Conservation (phyloP, 116 monocot genomes). For the Papilionanthe hybrid region DNA sequence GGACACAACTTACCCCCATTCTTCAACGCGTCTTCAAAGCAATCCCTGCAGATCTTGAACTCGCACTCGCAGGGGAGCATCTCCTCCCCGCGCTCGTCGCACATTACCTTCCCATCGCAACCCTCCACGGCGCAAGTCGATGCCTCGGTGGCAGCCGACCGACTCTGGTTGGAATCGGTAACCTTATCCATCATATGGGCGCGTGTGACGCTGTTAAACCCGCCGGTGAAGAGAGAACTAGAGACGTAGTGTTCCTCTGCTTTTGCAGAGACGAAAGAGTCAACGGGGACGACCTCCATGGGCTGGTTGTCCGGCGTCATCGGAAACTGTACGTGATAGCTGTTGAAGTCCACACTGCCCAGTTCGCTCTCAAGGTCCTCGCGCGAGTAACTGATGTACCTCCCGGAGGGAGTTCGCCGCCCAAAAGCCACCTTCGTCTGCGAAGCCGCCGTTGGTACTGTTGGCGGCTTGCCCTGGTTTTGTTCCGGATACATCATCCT, state of each 20-base stretch:
- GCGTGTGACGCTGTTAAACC: slow-evolving; percentile 26
- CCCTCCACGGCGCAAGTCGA: slow-evolving; percentile 22
- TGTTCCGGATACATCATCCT: slow-evolving; percentile 6
- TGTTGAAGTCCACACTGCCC: slow-evolving; percentile 13
- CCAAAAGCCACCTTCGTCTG: slow-evolving; percentile 21
- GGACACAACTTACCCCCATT: slow-evolving; percentile 21
- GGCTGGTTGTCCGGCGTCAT: slow-evolving; percentile 33
- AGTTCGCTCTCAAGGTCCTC: slow-evolving; percentile 38
- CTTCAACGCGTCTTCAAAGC: slow-evolving; percentile 34
- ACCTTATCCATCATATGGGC: slow-evolving; percentile 23
- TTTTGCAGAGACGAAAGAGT: slow-evolving; percentile 11
- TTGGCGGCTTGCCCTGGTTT: neutral
- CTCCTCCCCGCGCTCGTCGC: slow-evolving; percentile 18
- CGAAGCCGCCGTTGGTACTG: neutral
- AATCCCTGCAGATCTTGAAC: slow-evolving; percentile 36
- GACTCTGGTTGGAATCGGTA: neutral
- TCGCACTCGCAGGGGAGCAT: slow-evolving; percentile 36
- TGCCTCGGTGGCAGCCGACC: neutral
- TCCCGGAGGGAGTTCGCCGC: slow-evolving; percentile 39
- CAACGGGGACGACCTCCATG: slow-evolving; percentile 14
- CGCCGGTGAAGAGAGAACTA: slow-evolving; percentile 30
- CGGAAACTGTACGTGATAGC: slow-evolving; percentile 27
- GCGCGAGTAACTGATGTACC: slow-evolving; percentile 38
- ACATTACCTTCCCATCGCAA: slow-evolving; percentile 23
- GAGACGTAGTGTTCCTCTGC: slow-evolving; percentile 24